Percentiles rank a stretch among this genome's conserved stretches.
These are phyloP conservation scores for Nitzschia inconspicua DNA, from an alignment of 108 stramenopile species.

Conservation along the genomic window DNA sequence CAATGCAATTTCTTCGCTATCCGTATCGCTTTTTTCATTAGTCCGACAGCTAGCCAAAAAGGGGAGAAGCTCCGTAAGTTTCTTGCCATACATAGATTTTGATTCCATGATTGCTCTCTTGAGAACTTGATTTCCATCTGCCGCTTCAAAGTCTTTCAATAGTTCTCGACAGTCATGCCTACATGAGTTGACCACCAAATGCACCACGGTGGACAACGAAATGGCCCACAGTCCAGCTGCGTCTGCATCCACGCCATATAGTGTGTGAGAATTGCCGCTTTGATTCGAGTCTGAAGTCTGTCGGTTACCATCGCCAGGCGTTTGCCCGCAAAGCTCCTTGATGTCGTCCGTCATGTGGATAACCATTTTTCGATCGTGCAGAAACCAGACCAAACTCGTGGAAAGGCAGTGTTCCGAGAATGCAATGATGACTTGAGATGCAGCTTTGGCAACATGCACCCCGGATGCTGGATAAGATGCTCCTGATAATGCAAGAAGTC, in stretches of 20 bases:
- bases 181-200: conserved; percentile 71
- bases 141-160: conserved; percentile 83
- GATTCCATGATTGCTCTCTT: conserved; percentile 71
- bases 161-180: conserved; percentile 69
- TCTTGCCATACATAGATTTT: conserved; percentile 57
- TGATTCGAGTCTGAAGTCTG: background rate
- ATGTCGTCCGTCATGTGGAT: conserved; percentile 93
- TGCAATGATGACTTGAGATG: conserved; percentile 82
- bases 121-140: conserved; percentile 86
- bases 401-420: conserved; percentile 76
- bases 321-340: conserved; percentile 83
- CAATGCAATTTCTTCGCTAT: conserved; percentile 4
- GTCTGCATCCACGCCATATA: conserved; percentile 84
- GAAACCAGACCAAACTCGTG: conserved; percentile 84
- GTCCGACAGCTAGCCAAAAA: conserved; percentile 51
- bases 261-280: conserved; percentile 27
- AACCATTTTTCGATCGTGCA: conserved; percentile 92
- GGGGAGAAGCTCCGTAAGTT: conserved; percentile 76
- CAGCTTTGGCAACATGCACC: conserved; percentile 83
- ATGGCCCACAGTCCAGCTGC: conserved; percentile 80
- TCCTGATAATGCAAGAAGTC: conserved; percentile 82
- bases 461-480: conserved; percentile 85
- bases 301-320: background rate
- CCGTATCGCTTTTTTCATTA: conserved; percentile 22
- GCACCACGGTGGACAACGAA: conserved; percentile 76